Conservation (phyloP, 768 basidiomycete species). For the Astraeus odoratus region DNA sequence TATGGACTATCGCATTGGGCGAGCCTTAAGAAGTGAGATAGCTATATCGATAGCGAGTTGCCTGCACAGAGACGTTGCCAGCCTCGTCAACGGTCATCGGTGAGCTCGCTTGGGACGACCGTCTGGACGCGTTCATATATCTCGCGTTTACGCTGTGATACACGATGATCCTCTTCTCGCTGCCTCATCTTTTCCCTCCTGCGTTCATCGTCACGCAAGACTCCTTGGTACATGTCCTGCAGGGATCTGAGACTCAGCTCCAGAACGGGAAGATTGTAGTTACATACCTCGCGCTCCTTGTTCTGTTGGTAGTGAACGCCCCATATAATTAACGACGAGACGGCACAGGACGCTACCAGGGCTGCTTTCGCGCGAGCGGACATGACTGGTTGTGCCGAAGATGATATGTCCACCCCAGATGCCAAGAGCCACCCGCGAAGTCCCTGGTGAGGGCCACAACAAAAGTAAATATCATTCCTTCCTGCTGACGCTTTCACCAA, state of each 20-base stretch:
- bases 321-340: constrained; percentile 72
- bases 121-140: constrained; percentile 53
- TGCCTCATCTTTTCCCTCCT: constrained; percentile 62
- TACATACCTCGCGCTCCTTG: constrained; percentile 68
- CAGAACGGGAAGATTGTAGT: not conserved
- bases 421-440: constrained; percentile 13
- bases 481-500: constrained; percentile 10
- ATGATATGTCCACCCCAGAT: not conserved
- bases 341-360: constrained; percentile 54
- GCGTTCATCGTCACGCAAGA: constrained; percentile 82
- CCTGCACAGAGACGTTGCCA: too few species aligned
- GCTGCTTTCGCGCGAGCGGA: constrained; percentile 71
- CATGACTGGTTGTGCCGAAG: constrained; percentile 28
- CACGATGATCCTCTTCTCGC: constrained; percentile 54
- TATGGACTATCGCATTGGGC: too few species aligned
- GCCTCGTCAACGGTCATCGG: constrained; percentile 2
- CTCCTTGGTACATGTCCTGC: constrained; percentile 89
- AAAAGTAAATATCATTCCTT: constrained; percentile 32
- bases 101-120: constrained; percentile 15
- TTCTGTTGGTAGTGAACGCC: constrained; percentile 85
- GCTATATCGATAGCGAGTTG: too few species aligned
- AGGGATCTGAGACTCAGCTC: constrained; percentile 8
- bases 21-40: too few species aligned
- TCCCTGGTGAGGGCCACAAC: constrained; percentile 20
- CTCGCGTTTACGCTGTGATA: constrained; percentile 57